Percentiles rank a stretch among this genome's conserved stretches.
Evolutionary conservation across 2,329 filamentous ascomycete species (phyloP).

Genomic region (Sclerotinia sclerotiorum): DNA sequence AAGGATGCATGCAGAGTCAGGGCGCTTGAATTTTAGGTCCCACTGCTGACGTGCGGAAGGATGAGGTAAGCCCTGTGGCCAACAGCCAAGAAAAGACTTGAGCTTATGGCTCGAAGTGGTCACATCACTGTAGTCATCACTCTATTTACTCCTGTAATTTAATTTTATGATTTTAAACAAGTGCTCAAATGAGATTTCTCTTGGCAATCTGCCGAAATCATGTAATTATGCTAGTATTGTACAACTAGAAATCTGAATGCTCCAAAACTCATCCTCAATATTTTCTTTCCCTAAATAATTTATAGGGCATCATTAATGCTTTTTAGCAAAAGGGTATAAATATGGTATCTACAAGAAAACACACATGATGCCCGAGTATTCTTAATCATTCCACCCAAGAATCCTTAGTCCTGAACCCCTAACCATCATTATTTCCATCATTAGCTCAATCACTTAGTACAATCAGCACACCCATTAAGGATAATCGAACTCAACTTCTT

Average conservation of each 20-base stretch:
- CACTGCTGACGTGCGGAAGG: not conserved
- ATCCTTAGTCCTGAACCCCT: not conserved
- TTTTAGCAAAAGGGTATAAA: not conserved
- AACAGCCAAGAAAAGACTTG: not conserved
- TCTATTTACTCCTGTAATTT: too few relatives aligned
- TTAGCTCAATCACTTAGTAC: not conserved
- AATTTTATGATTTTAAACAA: not conserved
- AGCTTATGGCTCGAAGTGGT: not conserved
- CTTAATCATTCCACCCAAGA: not conserved
- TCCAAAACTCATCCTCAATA: not conserved
- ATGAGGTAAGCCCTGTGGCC: not conserved
- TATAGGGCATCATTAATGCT: not conserved
- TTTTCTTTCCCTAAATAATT: too few relatives aligned
- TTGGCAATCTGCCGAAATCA: too few relatives aligned
- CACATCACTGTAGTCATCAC: not conserved
- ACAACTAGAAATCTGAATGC: not conserved
- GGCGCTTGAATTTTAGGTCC: not conserved
- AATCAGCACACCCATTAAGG: conserved; percentile 15
- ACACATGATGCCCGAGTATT: not conserved
- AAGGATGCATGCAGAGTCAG: not conserved
- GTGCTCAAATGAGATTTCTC: not conserved
- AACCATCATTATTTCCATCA: not conserved
- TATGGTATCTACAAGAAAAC: not conserved
- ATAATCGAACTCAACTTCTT: not conserved
- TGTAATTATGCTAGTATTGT: not conserved